Evolutionary conservation across 2,329 filamentous ascomycete species (phyloP).

Genomic region (Paecilomyces dactylethromorphus): DNA sequence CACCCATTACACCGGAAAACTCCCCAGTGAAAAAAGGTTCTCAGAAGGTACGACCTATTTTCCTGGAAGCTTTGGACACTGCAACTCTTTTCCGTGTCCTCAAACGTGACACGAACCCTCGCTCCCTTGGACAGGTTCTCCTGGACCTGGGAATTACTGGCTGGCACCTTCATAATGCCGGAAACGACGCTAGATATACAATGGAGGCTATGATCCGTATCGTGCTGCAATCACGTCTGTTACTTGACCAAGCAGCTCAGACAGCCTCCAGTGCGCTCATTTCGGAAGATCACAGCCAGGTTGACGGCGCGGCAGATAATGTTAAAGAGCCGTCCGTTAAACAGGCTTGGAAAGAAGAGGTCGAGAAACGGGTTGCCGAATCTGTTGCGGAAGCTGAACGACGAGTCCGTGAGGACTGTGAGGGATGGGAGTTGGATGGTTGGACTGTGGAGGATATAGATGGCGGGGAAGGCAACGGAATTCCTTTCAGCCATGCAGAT

Average conservation of each 20-base stretch:
- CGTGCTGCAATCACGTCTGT: constrained; percentile 32
- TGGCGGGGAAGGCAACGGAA: constrained; percentile 10
- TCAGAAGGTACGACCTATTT: constrained; percentile 26
- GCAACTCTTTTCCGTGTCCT: constrained; percentile 62
- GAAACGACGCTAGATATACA: constrained; percentile 80
- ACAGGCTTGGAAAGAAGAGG: constrained; percentile 12
- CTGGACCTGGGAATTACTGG: constrained; percentile 55
- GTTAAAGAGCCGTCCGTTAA: constrained; percentile 1
- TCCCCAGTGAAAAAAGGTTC: not conserved
- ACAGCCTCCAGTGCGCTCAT: not conserved
- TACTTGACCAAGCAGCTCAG: constrained; percentile 9
- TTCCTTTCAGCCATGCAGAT: not conserved
- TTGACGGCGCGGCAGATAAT: not conserved
- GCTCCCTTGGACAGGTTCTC: constrained; percentile 57
- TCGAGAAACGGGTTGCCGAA: constrained; percentile 12
- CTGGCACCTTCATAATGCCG: constrained; percentile 72
- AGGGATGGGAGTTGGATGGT: constrained; percentile 9
- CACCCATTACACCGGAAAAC: not conserved
- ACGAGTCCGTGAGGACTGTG: constrained; percentile 15
- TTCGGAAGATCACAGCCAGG: constrained; percentile 3
- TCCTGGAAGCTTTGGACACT: constrained; percentile 67
- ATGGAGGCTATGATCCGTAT: constrained; percentile 66
- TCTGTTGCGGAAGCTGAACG: constrained; percentile 7
- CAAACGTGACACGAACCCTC: constrained; percentile 46
- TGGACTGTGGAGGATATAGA: constrained; percentile 12